A percentile compares a stretch with the other conserved stretches of the same genome.
Conservation (phyloP, 495 filamentous ascomycete genomes). For the Xylaria castorea region DNA sequence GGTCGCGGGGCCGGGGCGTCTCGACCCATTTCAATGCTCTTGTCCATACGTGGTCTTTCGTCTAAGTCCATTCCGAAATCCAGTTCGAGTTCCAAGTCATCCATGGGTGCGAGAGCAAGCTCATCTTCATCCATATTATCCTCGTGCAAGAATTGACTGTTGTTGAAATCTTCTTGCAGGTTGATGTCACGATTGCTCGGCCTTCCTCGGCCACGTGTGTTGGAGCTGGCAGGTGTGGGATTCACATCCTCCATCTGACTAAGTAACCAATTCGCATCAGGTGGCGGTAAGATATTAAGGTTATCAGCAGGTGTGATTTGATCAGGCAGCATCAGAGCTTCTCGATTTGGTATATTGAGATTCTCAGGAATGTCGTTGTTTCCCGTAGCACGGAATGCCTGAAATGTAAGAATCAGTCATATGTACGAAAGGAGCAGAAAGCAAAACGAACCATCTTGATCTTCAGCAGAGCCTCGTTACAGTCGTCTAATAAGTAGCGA, state of each 20-base stretch:
- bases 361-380: conserved; percentile 82
- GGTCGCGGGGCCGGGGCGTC: conserved; percentile 71
- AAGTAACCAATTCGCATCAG: conserved; percentile 76
- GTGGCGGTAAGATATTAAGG: conserved; percentile 67
- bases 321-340: conserved; percentile 82
- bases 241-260: conserved; percentile 66
- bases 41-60: conserved; percentile 54
- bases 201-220: conserved; percentile 58
- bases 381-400: conserved; percentile 80
- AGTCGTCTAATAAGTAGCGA: conserved; percentile 94
- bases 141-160: conserved; percentile 74
- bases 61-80: conserved; percentile 66
- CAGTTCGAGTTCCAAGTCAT: conserved; percentile 64
- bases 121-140: conserved; percentile 62
- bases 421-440: not conserved
- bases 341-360: conserved; percentile 65
- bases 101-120: conserved; percentile 57
- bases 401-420: conserved; percentile 42
- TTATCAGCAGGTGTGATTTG: conserved; percentile 88
- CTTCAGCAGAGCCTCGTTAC: conserved; percentile 94
- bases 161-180: conserved; percentile 62
- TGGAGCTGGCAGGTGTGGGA: conserved; percentile 49
- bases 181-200: conserved; percentile 70
- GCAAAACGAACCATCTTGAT: conserved; percentile 85
- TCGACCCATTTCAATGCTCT: conserved; percentile 85